A percentile compares a stretch with the other conserved stretches of the same genome.
phyloP scores from a whole-genome alignment of 2,329 filamentous ascomycete genomes.

The Phialophora verrucosa region DNA sequence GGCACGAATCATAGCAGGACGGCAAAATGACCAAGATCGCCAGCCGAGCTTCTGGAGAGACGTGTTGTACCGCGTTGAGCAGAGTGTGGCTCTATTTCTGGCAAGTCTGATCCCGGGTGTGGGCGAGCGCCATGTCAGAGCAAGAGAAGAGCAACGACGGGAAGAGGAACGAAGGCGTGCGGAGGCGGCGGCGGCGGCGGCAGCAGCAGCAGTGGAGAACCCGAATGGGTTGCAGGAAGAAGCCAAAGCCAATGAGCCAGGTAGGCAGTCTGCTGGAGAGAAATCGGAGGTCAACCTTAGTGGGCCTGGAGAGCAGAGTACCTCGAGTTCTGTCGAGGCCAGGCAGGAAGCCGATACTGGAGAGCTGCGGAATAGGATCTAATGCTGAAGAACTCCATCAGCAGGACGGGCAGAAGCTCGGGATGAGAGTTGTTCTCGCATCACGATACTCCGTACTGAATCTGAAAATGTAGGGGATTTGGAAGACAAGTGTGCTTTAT shows the following conservation, averaged over 20 bases:
- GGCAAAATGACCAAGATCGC: conserved; percentile 23
- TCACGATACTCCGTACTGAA: neutral
- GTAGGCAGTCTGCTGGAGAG: neutral
- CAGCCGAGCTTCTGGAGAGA: conserved; percentile 33
- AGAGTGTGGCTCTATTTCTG: conserved; percentile 65
- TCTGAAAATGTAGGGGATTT: neutral
- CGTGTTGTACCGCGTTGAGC: conserved; percentile 50
- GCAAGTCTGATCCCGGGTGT: conserved; percentile 67
- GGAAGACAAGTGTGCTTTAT: neutral
- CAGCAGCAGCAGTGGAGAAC: neutral
- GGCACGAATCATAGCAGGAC: conserved; percentile 35
- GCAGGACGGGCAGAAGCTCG: neutral
- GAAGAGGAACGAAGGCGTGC: conserved; percentile 35
- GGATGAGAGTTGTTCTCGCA: neutral
- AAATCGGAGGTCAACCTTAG: conserved; percentile 10
- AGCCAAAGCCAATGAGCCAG: neutral
- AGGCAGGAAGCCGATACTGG: conserved; percentile 7
- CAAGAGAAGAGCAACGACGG: conserved; percentile 49
- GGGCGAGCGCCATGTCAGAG: conserved; percentile 65
- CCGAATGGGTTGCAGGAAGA: neutral
- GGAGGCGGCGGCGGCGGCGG: conserved; percentile 24
- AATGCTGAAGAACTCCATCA: neutral
- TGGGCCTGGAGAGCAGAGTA: conserved; percentile 10
- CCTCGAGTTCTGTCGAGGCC: conserved; percentile 19
- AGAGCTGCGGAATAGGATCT: conserved; percentile 19